These are phyloP conservation scores for Globisporangium lucens DNA, from an alignment of 352 stramenopile species.

Conservation along the genomic window DNA sequence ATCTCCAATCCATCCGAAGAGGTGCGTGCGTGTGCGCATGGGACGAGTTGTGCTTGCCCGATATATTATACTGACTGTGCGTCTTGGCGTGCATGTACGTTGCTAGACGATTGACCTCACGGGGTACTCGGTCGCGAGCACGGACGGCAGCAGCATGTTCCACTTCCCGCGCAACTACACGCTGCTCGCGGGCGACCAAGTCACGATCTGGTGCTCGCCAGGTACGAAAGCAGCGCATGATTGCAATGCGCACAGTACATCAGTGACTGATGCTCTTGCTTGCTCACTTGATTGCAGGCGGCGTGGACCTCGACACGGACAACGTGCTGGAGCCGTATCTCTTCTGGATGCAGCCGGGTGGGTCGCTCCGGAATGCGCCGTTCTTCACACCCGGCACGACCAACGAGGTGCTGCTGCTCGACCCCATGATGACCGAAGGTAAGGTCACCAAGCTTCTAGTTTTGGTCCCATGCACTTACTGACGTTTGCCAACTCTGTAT, in stretches of 20 bases:
- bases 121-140: slow-evolving; percentile 52
- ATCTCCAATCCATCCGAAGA: slow-evolving; percentile 78
- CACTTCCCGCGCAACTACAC: slow-evolving; percentile 66
- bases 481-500: neutral
- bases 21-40: slow-evolving; percentile 12
- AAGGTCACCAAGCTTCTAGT: neutral
- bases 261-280: neutral
- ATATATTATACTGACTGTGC: neutral
- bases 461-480: neutral
- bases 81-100: neutral
- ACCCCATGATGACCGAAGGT: slow-evolving; percentile 73
- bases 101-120: slow-evolving; percentile 58
- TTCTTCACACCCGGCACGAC: slow-evolving; percentile 46
- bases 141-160: slow-evolving; percentile 48
- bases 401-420: slow-evolving; percentile 74
- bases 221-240: slow-evolving; percentile 14
- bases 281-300: slow-evolving; percentile 10
- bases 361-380: slow-evolving; percentile 48
- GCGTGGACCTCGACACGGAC: slow-evolving; percentile 65
- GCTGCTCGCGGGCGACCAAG: slow-evolving; percentile 68
- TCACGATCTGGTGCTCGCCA: slow-evolving; percentile 79
- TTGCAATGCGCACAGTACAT: neutral
- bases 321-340: slow-evolving; percentile 78
- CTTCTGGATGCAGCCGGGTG: slow-evolving; percentile 67
- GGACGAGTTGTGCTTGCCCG: neutral